phyloP scores from a whole-genome alignment of 2,329 filamentous ascomycete species.

The Epicoccum sorghinum region DNA sequence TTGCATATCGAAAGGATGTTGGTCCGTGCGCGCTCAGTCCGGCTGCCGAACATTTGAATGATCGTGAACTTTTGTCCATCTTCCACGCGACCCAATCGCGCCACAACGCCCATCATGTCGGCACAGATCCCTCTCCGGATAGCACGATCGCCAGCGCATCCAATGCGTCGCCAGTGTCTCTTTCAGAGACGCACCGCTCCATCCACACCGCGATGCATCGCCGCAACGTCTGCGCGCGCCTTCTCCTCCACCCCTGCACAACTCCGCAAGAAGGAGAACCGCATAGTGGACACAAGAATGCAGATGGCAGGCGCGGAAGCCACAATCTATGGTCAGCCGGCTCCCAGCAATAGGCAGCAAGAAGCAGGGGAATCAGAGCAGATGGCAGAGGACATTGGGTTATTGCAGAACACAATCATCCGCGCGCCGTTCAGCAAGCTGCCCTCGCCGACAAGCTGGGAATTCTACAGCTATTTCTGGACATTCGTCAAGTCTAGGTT shows the following conservation, averaged over 20 bases:
- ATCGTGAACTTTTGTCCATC: slow-evolving; percentile 11
- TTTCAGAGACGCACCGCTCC: slow-evolving; percentile 21
- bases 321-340: slow-evolving; percentile 8
- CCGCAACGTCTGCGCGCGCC: slow-evolving; percentile 20
- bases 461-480: slow-evolving; percentile 28
- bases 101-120: slow-evolving; percentile 30
- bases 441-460: slow-evolving; percentile 3
- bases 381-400: slow-evolving; percentile 31
- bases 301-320: slow-evolving; percentile 14
- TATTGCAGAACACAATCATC: slow-evolving; percentile 30
- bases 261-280: slow-evolving; percentile 10
- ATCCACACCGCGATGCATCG: slow-evolving; percentile 13
- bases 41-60: background rate
- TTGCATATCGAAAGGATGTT: background rate
- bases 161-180: slow-evolving; percentile 37
- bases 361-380: slow-evolving; percentile 9
- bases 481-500: slow-evolving; percentile 24
- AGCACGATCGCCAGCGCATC: slow-evolving; percentile 23
- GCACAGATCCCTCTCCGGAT: slow-evolving; percentile 33
- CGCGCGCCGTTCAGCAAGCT: slow-evolving; percentile 25
- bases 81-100: slow-evolving; percentile 11
- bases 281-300: slow-evolving; percentile 17
- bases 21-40: background rate
- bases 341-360: slow-evolving; percentile 16
- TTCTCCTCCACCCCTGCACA: slow-evolving; percentile 34